Evolutionary conservation across 129 eudicot genomes (phyloP).

Genomic region (Ambrosia artemisiifolia): DNA sequence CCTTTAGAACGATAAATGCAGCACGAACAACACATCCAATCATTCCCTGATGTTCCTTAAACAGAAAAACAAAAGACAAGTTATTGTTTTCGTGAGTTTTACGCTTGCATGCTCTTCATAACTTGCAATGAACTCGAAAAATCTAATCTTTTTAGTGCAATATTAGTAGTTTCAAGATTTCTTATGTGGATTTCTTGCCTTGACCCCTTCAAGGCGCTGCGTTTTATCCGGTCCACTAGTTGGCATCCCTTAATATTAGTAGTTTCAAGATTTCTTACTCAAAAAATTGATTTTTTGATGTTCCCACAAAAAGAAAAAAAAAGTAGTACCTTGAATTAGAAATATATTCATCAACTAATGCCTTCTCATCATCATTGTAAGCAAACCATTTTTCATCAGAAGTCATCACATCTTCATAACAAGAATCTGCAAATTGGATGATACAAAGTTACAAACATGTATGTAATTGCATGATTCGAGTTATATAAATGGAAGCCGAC

Average conservation of each 20-base stretch:
- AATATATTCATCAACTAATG: constrained; percentile 33
- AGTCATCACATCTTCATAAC: constrained; percentile 14
- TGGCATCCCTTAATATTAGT: no score
- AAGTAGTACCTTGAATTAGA: constrained; percentile 32
- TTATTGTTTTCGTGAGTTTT: background rate
- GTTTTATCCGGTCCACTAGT: no score
- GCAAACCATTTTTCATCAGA: constrained; percentile 41
- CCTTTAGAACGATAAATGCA: background rate
- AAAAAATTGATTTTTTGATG: background rate
- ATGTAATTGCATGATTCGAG: background rate
- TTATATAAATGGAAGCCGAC: constrained; percentile 1
- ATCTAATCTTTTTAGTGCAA: background rate
- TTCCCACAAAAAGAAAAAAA: background rate
- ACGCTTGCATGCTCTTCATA: constrained; percentile 12
- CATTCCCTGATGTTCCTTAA: constrained; percentile 28
- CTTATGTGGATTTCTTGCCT: background rate
- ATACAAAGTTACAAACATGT: background rate
- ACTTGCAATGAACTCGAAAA: background rate
- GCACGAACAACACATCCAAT: constrained; percentile 13
- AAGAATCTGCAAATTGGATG: constrained; percentile 31
- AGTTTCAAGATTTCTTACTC: background rate
- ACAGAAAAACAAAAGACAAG: background rate
- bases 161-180: constrained; percentile 6
- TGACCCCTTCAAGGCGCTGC: no score
- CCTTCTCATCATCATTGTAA: constrained; percentile 38